phyloP scores from a whole-genome alignment of 2,329 filamentous ascomycete genomes.

The Neoscytalidium dimidiatum region DNA sequence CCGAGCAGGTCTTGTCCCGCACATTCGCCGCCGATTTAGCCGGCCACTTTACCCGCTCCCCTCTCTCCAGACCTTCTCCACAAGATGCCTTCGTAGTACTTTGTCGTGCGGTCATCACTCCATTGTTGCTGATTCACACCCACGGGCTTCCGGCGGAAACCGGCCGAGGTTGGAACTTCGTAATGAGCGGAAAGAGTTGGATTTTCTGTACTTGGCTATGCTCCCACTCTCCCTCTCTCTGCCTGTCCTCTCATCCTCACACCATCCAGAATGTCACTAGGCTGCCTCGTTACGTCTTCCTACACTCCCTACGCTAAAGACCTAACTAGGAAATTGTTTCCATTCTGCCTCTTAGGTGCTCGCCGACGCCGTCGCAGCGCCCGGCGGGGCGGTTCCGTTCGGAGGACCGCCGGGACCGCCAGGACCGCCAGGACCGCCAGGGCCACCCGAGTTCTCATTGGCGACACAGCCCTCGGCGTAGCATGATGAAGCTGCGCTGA shows the following conservation, averaged over 20 bases:
- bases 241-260: not conserved
- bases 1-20: conserved; percentile 6
- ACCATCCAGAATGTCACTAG: not conserved
- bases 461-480: conserved; percentile 17
- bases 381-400: not conserved
- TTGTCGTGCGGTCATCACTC: not conserved
- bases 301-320: too few relatives aligned
- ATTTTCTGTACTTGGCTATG: too few relatives aligned
- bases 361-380: not conserved
- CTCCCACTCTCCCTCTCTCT: not conserved
- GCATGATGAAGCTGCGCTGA: conserved; percentile 5
- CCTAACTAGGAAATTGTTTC: too few relatives aligned
- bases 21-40: conserved; percentile 1
- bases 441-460: conserved; percentile 12
- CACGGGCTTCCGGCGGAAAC: not conserved
- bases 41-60: not conserved
- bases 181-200: not conserved
- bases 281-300: not conserved
- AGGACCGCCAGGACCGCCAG: not conserved
- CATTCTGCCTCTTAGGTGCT: too few relatives aligned
- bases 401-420: not conserved
- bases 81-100: too few relatives aligned
- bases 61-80: not conserved
- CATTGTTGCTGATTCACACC: not conserved
- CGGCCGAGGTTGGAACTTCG: not conserved